Percentiles rank a stretch among this genome's conserved stretches.
phyloP scores from a whole-genome alignment of 140 eudicot species.

The Stevia rebaudiana region DNA sequence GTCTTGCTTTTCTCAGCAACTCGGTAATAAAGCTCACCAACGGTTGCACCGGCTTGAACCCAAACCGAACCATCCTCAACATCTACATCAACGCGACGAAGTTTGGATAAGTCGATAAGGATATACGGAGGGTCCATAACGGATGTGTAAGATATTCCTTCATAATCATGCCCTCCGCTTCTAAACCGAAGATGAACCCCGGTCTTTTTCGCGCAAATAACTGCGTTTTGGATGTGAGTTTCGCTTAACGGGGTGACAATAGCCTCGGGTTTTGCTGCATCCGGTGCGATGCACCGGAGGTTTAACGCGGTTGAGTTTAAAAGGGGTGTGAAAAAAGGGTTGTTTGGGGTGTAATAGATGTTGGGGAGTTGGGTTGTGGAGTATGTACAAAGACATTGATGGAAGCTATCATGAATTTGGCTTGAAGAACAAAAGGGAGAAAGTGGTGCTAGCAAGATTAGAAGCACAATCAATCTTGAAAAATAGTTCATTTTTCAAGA shows the following conservation, averaged over 20 bases:
- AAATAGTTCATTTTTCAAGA: constrained; percentile 8
- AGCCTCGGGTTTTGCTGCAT: constrained; percentile 16
- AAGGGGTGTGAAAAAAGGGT: constrained; percentile 16
- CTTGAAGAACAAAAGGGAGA: constrained; percentile 15
- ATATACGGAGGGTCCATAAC: constrained; percentile 28
- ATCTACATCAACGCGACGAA: constrained; percentile 20
- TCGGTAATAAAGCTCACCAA: constrained; percentile 60
- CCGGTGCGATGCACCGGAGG: constrained; percentile 24
- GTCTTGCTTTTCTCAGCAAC: constrained; percentile 46
- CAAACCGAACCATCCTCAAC: constrained; percentile 34
- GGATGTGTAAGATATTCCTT: constrained; percentile 23
- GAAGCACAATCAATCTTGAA: constrained; percentile 18
- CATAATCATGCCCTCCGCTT: constrained; percentile 31
- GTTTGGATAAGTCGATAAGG: constrained; percentile 18
- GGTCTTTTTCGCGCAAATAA: constrained; percentile 21
- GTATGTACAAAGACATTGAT: constrained; percentile 20
- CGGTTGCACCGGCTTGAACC: constrained; percentile 62
- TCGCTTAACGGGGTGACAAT: constrained; percentile 22
- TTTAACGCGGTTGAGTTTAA: constrained; percentile 26
- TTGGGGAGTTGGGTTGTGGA: constrained; percentile 16
- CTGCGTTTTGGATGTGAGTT: constrained; percentile 21
- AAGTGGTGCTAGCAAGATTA: constrained; percentile 12
- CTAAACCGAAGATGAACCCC: constrained; percentile 20
- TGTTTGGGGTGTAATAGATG: constrained; percentile 25
- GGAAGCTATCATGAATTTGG: constrained; percentile 19